Evolutionary conservation across 2,329 filamentous ascomycete genomes (phyloP).

Genomic region (Diaporthe batatas): DNA sequence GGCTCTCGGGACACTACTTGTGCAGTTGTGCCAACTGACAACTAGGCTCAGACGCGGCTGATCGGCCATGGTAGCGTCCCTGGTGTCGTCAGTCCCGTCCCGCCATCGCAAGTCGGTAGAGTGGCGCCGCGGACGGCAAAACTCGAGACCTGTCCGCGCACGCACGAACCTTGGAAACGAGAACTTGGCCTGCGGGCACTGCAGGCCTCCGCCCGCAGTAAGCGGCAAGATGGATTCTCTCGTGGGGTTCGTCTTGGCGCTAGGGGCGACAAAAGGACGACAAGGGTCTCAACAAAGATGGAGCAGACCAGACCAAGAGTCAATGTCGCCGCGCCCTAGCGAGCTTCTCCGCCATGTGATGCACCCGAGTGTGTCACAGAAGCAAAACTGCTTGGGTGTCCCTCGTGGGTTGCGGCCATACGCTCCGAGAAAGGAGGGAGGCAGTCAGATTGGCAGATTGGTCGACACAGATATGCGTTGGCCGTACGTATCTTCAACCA

Average conservation of each 20-base stretch:
- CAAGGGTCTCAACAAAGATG: slow-evolving; percentile 19
- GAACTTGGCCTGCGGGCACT: slow-evolving; percentile 26
- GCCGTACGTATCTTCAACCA: slow-evolving; percentile 33
- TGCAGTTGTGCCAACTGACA: slow-evolving; percentile 1
- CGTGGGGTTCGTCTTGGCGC: slow-evolving; percentile 18
- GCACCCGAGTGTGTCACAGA: slow-evolving; percentile 26
- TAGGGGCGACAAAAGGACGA: slow-evolving; percentile 24
- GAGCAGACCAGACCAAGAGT: slow-evolving; percentile 10
- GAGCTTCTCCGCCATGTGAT: slow-evolving; percentile 23
- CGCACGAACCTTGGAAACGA: slow-evolving; percentile 10
- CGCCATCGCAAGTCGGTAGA: slow-evolving; percentile 5
- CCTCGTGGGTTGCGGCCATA: not conserved
- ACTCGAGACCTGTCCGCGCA: not conserved
- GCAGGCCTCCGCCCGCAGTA: slow-evolving; percentile 5
- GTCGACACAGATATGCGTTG: not conserved
- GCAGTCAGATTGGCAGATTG: not conserved
- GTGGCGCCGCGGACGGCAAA: slow-evolving; percentile 11
- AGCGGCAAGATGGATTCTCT: slow-evolving; percentile 3
- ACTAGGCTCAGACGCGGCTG: slow-evolving; percentile 17
- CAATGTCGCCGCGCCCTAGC: not conserved
- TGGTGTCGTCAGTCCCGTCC: slow-evolving; percentile 21
- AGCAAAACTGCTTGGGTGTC: not conserved
- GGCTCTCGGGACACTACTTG: slow-evolving; percentile 23
- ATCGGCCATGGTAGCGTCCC: slow-evolving; percentile 1
- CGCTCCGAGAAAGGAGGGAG: slow-evolving; percentile 6